Conservation (phyloP, 2,329 filamentous ascomycete species). For the Raffaelea albimanens region DNA sequence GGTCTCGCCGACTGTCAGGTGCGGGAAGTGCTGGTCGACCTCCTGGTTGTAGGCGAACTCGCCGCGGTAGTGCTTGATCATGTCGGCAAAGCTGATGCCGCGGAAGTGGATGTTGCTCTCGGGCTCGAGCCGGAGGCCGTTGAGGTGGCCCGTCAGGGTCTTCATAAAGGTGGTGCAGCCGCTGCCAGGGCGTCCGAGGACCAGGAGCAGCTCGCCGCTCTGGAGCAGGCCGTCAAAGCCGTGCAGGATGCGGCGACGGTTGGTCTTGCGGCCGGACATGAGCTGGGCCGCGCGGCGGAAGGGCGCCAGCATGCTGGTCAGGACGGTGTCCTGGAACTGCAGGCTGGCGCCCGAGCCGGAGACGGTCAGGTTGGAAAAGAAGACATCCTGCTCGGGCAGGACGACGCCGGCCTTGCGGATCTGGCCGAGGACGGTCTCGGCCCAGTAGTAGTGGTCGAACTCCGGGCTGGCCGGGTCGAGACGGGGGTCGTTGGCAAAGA, state of each 20-base stretch:
- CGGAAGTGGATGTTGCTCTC: conserved; percentile 57
- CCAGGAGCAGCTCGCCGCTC: conserved; percentile 46
- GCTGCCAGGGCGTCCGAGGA: conserved; percentile 45
- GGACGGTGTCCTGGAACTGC: neutral
- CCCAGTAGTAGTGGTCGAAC: conserved; percentile 1
- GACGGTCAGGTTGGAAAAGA: neutral
- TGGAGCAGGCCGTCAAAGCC: conserved; percentile 47
- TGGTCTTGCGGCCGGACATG: conserved; percentile 19
- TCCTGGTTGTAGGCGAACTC: conserved; percentile 53
- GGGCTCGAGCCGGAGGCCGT: conserved; percentile 59
- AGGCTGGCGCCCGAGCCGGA: neutral
- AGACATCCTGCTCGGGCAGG: neutral
- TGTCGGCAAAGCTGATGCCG: conserved; percentile 33
- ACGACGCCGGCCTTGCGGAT: neutral
- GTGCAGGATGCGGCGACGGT: conserved; percentile 59
- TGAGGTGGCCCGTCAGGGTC: conserved; percentile 53
- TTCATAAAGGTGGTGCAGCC: no score
- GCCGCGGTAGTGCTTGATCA: conserved; percentile 29
- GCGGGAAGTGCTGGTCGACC: conserved; percentile 57
- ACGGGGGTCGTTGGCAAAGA: neutral
- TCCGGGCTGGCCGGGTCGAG: neutral
- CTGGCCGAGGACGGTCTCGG: neutral
- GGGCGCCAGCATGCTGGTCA: neutral
- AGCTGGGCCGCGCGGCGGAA: neutral
- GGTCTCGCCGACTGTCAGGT: conserved; percentile 57